Evolutionary conservation across 495 filamentous ascomycete species (phyloP).

Genomic region (Xylaria sp.): DNA sequence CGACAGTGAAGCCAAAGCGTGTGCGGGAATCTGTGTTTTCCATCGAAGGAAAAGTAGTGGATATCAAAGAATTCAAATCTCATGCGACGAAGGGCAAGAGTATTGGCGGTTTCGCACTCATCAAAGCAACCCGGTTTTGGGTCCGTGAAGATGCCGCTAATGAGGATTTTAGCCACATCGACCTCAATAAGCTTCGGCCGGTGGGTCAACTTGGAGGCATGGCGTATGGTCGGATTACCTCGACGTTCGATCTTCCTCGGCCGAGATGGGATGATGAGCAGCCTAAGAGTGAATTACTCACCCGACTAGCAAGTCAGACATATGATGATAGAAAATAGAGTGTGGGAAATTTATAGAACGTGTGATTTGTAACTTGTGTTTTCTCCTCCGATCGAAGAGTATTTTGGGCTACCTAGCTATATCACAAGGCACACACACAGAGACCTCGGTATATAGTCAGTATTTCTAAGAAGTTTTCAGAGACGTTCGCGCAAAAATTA

Average conservation of each 20-base stretch:
- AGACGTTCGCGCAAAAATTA: no score
- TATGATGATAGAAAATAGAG: neutral
- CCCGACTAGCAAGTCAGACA: neutral
- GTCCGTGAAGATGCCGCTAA: conserved; percentile 79
- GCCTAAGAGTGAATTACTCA: neutral
- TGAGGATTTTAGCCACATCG: conserved; percentile 68
- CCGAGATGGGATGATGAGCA: neutral
- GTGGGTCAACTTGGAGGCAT: conserved; percentile 76
- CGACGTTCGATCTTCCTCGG: conserved; percentile 58
- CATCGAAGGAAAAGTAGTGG: conserved; percentile 71
- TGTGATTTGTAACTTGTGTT: no score
- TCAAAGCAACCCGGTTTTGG: conserved; percentile 80
- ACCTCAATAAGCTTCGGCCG: conserved; percentile 68
- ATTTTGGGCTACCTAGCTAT: no score
- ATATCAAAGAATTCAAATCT: conserved; percentile 70
- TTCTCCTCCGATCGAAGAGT: no score
- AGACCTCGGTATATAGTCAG: no score
- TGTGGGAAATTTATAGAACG: neutral
- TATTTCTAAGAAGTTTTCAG: no score
- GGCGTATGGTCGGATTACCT: conserved; percentile 67
- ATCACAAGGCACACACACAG: no score
- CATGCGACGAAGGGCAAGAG: conserved; percentile 67
- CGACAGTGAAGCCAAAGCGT: conserved; percentile 64
- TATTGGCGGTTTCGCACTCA: conserved; percentile 69
- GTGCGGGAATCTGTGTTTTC: conserved; percentile 75